Percentiles rank a stretch among this genome's conserved stretches.
Evolutionary conservation across 306 rosid genomes (phyloP).

Genomic region (Prunus mongolica): DNA sequence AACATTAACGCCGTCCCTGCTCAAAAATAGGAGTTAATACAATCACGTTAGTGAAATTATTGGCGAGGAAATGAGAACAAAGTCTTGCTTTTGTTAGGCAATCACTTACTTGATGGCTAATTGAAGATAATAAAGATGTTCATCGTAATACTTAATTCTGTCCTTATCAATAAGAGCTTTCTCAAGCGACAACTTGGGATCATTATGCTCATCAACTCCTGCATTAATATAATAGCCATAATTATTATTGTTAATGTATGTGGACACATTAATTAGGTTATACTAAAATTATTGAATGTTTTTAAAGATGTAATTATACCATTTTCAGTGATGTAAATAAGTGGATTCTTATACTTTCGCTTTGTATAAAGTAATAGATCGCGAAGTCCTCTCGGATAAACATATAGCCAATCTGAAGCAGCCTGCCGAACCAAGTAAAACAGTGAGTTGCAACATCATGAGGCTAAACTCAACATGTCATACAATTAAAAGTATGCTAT

Average conservation of each 20-base stretch:
- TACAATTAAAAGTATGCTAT: too few species aligned
- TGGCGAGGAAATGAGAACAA: not conserved
- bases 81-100: not conserved
- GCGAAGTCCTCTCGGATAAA: slow-evolving; percentile 42
- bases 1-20: slow-evolving; percentile 42
- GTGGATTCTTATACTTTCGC: slow-evolving; percentile 40
- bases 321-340: slow-evolving; percentile 51
- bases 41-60: not conserved
- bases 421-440: slow-evolving; percentile 10
- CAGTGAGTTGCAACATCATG: not conserved
- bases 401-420: slow-evolving; percentile 23
- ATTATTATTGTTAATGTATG: not conserved
- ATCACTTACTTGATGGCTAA: slow-evolving; percentile 41
- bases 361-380: slow-evolving; percentile 40
- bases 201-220: slow-evolving; percentile 41
- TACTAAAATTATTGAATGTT: not conserved
- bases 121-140: slow-evolving; percentile 37
- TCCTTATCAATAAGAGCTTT: slow-evolving; percentile 34
- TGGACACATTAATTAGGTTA: not conserved
- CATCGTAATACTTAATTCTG: slow-evolving; percentile 33
- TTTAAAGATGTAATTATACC: slow-evolving; percentile 24
- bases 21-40: not conserved
- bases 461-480: too few species aligned
- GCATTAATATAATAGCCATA: not conserved
- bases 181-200: slow-evolving; percentile 24